phyloP scores from a whole-genome alignment of 2,329 filamentous ascomycete genomes.

The Apiospora marii region DNA sequence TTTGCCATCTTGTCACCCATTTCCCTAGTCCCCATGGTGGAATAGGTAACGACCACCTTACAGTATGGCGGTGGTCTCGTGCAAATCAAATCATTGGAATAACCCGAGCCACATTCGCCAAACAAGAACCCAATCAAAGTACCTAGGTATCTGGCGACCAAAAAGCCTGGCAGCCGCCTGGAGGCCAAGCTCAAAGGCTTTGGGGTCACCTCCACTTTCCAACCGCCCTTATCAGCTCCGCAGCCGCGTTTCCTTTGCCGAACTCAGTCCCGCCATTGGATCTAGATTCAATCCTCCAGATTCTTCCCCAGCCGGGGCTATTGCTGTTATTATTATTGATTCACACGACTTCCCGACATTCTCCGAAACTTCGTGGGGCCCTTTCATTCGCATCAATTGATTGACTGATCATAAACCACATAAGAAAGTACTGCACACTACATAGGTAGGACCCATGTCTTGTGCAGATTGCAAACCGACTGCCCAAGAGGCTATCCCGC shows the following conservation, averaged over 20 bases:
- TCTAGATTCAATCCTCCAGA: conserved; percentile 3
- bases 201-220: conserved; percentile 14
- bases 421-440: no score
- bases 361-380: conserved; percentile 2
- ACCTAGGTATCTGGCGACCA: neutral
- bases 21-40: neutral
- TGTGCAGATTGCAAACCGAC: neutral
- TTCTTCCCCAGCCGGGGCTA: conserved; percentile 6
- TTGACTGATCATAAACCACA: neutral
- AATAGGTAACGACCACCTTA: neutral
- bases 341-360: neutral
- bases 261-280: conserved; percentile 10
- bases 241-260: conserved; percentile 16
- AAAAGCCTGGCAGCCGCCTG: neutral
- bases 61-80: neutral
- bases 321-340: neutral
- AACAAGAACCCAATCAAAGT: neutral
- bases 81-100: neutral
- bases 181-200: no score
- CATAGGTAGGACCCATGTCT: neutral
- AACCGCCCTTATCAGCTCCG: conserved; percentile 8
- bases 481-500: neutral
- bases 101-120: neutral
- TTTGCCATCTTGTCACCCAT: neutral
- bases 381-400: neutral